These are phyloP conservation scores for Calonectria leucothoes DNA, from an alignment of 2,329 filamentous ascomycete species.

Conservation along the genomic window DNA sequence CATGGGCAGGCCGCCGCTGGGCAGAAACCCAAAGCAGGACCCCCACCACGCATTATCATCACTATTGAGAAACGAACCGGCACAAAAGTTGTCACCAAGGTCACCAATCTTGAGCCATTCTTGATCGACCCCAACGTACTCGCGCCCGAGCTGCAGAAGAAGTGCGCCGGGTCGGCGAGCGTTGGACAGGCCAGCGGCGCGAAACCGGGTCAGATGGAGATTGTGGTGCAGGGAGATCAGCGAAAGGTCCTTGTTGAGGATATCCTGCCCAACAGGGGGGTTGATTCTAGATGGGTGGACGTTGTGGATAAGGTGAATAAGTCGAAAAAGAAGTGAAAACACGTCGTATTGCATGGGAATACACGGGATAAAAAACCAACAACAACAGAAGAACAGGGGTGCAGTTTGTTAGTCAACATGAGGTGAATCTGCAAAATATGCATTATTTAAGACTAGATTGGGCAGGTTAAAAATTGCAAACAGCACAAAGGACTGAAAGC, in stretches of 20 bases:
- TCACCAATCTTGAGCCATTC: slow-evolving; percentile 37
- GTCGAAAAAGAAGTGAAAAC: slow-evolving; percentile 14
- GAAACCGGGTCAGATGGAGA: slow-evolving; percentile 35
- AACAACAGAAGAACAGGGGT: too few relatives aligned
- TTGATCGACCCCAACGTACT: slow-evolving; percentile 35
- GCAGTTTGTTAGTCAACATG: background rate
- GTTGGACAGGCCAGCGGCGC: slow-evolving; percentile 36
- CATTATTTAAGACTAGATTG: background rate
- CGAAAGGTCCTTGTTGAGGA: slow-evolving; percentile 30
- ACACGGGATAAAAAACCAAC: too few relatives aligned
- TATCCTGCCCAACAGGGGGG: slow-evolving; percentile 25
- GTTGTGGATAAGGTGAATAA: slow-evolving; percentile 36
- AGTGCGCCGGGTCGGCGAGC: slow-evolving; percentile 35
- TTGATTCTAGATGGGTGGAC: slow-evolving; percentile 37
- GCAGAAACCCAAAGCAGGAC: slow-evolving; percentile 35
- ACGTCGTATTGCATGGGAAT: background rate
- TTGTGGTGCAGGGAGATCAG: slow-evolving; percentile 38
- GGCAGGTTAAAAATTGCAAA: background rate
- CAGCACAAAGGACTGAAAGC: background rate
- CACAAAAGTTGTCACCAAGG: slow-evolving; percentile 38
- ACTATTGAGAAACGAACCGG: slow-evolving; percentile 39
- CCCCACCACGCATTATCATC: slow-evolving; percentile 29
- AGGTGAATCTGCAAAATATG: background rate
- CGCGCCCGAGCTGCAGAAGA: slow-evolving; percentile 37
- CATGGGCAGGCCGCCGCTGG: slow-evolving; percentile 19